Conservation (phyloP, 2,329 filamentous ascomycete genomes). For the Paraphaeosphaeria sporulosa region DNA sequence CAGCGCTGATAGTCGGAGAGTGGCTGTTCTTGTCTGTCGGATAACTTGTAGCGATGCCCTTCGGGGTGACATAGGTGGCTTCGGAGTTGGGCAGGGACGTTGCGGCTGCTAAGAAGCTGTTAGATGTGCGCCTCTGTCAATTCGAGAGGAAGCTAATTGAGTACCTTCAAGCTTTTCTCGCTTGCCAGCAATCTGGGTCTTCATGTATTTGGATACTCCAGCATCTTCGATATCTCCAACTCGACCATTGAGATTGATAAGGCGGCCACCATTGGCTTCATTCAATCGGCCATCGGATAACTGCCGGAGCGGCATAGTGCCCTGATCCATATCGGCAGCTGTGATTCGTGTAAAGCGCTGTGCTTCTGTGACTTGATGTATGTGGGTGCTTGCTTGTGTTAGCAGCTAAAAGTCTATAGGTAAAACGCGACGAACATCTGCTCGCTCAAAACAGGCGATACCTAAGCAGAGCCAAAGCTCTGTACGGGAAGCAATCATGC, state of each 20-base stretch:
- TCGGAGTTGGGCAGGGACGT: neutral
- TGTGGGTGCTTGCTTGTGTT: neutral
- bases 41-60: neutral
- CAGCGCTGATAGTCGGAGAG: neutral
- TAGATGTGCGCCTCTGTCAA: neutral
- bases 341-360: neutral
- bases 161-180: neutral
- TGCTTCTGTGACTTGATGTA: neutral
- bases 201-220: too few relatives aligned
- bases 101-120: neutral
- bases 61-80: neutral
- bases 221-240: too few relatives aligned
- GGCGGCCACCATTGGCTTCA: too few relatives aligned
- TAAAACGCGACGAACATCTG: neutral
- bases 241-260: too few relatives aligned
- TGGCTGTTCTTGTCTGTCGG: neutral
- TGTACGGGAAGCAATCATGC: neutral
- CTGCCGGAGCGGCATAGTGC: neutral
- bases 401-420: neutral
- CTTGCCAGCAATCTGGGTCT: neutral
- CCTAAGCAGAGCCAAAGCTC: too few relatives aligned
- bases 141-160: neutral
- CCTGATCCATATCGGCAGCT: neutral
- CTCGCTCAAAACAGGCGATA: neutral
- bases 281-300: neutral